Evolutionary conservation across 106 monocot genomes (phyloP).

Genomic region (Dactylorhiza incarnata): DNA sequence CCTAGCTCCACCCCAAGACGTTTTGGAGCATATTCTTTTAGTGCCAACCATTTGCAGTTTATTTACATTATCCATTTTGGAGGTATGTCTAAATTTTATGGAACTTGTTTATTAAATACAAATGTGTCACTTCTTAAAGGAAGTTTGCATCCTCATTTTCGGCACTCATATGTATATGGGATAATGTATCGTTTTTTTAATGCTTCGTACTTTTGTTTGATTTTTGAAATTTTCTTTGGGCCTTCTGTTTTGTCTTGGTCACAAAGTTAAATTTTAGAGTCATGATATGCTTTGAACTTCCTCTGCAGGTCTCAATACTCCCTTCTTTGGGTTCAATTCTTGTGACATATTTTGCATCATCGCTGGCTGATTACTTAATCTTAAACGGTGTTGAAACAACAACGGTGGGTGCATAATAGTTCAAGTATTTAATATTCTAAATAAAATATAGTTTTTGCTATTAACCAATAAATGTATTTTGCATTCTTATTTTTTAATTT

Average conservation of each 20-base stretch:
- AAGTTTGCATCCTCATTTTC: background rate
- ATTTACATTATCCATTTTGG: background rate
- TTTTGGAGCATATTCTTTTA: background rate
- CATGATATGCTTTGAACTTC: background rate
- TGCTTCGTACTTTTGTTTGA: too few relatives aligned
- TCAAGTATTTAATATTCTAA: background rate
- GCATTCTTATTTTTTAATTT: background rate
- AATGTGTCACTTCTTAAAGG: background rate
- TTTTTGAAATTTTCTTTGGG: too few relatives aligned
- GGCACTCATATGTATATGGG: background rate
- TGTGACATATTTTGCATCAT: slow-evolving; percentile 75
- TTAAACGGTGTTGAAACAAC: slow-evolving; percentile 77
- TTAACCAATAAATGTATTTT: background rate
- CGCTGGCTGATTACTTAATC: slow-evolving; percentile 91
- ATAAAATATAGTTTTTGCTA: background rate
- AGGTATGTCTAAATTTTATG: background rate
- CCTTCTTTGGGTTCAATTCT: slow-evolving; percentile 88
- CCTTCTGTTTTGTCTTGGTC: background rate
- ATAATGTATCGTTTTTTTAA: background rate
- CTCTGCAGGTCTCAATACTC: slow-evolving; percentile 72
- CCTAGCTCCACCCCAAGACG: background rate
- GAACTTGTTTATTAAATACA: background rate
- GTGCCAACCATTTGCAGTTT: background rate
- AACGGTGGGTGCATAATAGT: slow-evolving; percentile 24
- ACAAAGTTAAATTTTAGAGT: background rate